Evolutionary conservation across 805 yeast genomes (phyloP), one percentile per base, ranked within the genome.

Genomic region (Teunomyces tritomae): DNA sequence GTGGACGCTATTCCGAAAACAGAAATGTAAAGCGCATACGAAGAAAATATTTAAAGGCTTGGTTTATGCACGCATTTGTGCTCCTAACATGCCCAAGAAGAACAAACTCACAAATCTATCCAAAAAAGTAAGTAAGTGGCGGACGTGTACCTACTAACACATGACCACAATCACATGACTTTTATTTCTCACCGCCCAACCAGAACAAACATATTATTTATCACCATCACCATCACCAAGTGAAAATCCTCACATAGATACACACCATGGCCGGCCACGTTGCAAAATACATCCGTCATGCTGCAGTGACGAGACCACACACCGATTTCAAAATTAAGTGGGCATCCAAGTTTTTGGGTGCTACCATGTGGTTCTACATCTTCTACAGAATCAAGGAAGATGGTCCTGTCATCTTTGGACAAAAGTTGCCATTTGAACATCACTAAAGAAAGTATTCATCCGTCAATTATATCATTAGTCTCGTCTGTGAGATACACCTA

Each of bases 341-440:
- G 67, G 76, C 84, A 16, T 78, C 88, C 40, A 84, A 85, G 57
- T 64, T 77, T 16, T 75, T 89, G 37, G 96, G 96, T 8, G 96
- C 92, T 34, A 77, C 90, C 46, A 84, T 87, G 88, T 87, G 94
- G 87, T 89, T 87, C 68, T 89, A 92, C 87, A 78, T 89, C 52
- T 76, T 89, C 61, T 88, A 86, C 76, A 77, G 96, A 65, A 75
- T 87, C 39, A 83, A 85, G 69, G 83, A 86, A 63, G 92, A 83
- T 58, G 83, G 83, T 55, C 74, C 79, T 59, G 82, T 79, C 32
- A 80, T 83, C 79, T 70, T 76, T 53, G 85, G 72, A 28, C 61
- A 61, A 46, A 67, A 67, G 53, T 62, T 65, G 54, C 73, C 74
- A 36, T 68, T 68, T 48, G 73, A 69, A 57, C 65, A 65, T 51